phyloP scores from a whole-genome alignment of 2,329 filamentous ascomycete species.

The Neofusicoccum laricinum region DNA sequence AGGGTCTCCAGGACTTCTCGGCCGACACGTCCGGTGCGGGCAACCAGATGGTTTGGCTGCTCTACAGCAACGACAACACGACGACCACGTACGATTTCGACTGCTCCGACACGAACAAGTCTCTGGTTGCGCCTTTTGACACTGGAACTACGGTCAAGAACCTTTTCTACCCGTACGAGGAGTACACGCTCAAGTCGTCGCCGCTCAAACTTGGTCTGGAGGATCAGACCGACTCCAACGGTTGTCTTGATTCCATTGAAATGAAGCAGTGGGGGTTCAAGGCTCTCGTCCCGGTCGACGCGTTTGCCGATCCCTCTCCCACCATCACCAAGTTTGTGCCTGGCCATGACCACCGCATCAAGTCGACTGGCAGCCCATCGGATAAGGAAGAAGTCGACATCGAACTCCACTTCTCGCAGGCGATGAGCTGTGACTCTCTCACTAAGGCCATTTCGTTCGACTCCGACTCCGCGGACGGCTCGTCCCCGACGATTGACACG shows the following conservation, averaged over 20 bases:
- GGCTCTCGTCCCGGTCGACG: constrained; percentile 55
- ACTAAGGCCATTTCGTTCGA: constrained; percentile 49
- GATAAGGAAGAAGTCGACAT: constrained; percentile 48
- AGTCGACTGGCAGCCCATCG: constrained; percentile 45
- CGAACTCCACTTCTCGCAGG: constrained; percentile 56
- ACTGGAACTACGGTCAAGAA: constrained; percentile 57
- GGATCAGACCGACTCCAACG: constrained; percentile 45
- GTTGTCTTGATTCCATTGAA: constrained; percentile 54
- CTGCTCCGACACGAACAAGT: constrained; percentile 49
- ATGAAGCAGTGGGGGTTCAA: constrained; percentile 58
- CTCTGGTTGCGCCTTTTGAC: constrained; percentile 57
- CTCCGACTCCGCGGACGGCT: constrained; percentile 51
- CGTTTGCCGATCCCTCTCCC: constrained; percentile 52
- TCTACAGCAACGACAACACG: constrained; percentile 50
- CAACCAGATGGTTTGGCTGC: constrained; percentile 51
- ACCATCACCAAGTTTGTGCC: constrained; percentile 60
- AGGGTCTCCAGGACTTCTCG: constrained; percentile 49
- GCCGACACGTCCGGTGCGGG: constrained; percentile 28
- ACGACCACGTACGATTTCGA: constrained; percentile 56
- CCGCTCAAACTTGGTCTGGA: constrained; percentile 37
- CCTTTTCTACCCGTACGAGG: constrained; percentile 61
- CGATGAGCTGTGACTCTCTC: constrained; percentile 60
- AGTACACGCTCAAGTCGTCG: constrained; percentile 50
- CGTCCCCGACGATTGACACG: constrained; percentile 43
- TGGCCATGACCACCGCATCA: constrained; percentile 58